Base-by-base conservation (phyloP, 108 stramenopile species). In the Chaetoceros muelleri region DNA sequence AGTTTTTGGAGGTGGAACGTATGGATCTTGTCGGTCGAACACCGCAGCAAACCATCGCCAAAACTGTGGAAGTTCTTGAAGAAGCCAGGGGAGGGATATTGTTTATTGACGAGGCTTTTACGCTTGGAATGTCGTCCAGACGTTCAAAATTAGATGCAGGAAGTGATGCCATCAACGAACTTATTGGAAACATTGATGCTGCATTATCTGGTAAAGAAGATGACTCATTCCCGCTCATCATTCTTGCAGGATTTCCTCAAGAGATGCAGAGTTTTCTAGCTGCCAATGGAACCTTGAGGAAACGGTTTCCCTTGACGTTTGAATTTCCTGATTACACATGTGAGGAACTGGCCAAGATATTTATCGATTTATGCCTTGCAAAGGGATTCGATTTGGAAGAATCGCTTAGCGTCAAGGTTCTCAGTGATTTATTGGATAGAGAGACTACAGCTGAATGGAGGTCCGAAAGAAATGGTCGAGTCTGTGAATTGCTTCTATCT, bases 81-180 rank as follows among this genome's bases (percentile, higher is more conserved):
- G 83, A 86, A 66, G 93, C 93, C 0, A 67, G 74, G 24, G 93
- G 93, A 30, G 93, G 93, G 34, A 82, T 94, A 20, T 62, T 94
- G n/a, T 88, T 90, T 55, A 78, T 94, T 52, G 89, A 94, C 57
- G 93, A 94, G 66, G 93, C 93, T 2, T 88, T 84, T 61, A 88
- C 81, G 27, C 74, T 93, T 40, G 90, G 90, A 3, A 84, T 87
- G 81, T 75, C 85, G 17, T 80, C 84, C 24, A 82, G 78, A 57
- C 72, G 84, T 13, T 81, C 82, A 26, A 63, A 79, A 18, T 58
- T 71, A 0, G 86, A 92, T 44, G 70, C 79, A 1, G 90, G 85
- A 2, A 70, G 48, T 29, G 80, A 85, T 44, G 76, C 82, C 27
- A 88, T 93, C 55, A 61, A 28, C 26, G 86, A 93, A 69, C 81